Evolutionary conservation across 2,329 filamentous ascomycete genomes (phyloP).

Genomic region (Madurella fahalii): DNA sequence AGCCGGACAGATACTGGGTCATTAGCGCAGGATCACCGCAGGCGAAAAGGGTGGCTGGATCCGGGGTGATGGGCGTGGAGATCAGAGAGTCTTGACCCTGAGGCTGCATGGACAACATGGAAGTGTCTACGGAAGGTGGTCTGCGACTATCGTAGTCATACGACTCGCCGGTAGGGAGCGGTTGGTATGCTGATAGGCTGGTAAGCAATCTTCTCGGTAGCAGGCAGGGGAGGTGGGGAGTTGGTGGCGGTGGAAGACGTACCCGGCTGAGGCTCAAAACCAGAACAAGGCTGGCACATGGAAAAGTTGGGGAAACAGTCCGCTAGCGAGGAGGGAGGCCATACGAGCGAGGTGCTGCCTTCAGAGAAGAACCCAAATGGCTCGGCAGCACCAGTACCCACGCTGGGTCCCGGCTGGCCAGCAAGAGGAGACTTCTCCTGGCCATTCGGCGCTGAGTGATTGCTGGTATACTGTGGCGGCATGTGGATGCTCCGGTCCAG

Average conservation of each 20-base stretch:
- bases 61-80: constrained; percentile 28
- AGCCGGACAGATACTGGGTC: constrained; percentile 32
- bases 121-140: constrained; percentile 23
- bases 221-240: neutral
- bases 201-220: constrained; percentile 7
- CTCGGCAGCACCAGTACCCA: constrained; percentile 10
- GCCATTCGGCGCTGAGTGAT: constrained; percentile 26
- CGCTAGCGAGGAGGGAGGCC: constrained; percentile 30
- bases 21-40: constrained; percentile 29
- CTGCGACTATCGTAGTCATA: constrained; percentile 26
- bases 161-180: constrained; percentile 27
- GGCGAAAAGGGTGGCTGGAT: constrained; percentile 28
- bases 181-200: constrained; percentile 21
- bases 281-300: constrained; percentile 35
- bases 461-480: constrained; percentile 25
- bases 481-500: constrained; percentile 31
- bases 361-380: constrained; percentile 17
- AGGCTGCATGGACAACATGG: constrained; percentile 20
- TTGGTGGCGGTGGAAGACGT: constrained; percentile 24
- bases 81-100: constrained; percentile 18
- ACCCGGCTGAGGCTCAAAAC: constrained; percentile 34
- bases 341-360: constrained; percentile 20
- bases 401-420: constrained; percentile 21
- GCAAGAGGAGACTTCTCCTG: constrained; percentile 32
- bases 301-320: constrained; percentile 34